phyloP scores from a whole-genome alignment of 1,284 basidiomycete genomes.

The Nidula niveotomentosa region DNA sequence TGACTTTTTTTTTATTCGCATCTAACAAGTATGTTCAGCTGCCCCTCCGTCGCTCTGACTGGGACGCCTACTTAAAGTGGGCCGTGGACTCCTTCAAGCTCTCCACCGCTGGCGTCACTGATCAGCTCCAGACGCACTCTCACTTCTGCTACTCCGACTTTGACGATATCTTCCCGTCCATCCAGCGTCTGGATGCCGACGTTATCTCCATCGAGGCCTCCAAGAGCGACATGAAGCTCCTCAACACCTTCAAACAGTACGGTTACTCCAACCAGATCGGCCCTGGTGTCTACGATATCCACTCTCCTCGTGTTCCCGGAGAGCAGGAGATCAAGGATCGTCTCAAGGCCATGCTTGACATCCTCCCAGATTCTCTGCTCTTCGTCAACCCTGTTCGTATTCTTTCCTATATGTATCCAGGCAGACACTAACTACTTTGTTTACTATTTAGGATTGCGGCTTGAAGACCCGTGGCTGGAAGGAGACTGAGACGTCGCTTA shows the following conservation, averaged over 20 bases:
- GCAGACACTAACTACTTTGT: slow-evolving; percentile 5
- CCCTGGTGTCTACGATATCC: slow-evolving; percentile 99
- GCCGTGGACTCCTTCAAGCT: slow-evolving; percentile 98
- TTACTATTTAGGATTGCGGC: slow-evolving; percentile 63
- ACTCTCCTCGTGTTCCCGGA: slow-evolving; percentile 97
- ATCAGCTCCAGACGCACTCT: slow-evolving; percentile 93
- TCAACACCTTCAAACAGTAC: slow-evolving; percentile 94
- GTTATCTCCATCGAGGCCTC: slow-evolving; percentile 99
- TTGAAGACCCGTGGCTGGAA: slow-evolving; percentile 96
- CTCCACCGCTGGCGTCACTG: slow-evolving; percentile 90
- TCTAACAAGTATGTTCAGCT: slow-evolving; percentile 43
- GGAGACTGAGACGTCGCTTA: slow-evolving; percentile 90
- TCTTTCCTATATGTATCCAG: slow-evolving; percentile 15
- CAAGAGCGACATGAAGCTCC: slow-evolving; percentile 97
- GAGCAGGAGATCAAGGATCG: slow-evolving; percentile 96
- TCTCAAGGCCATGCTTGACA: slow-evolving; percentile 81
- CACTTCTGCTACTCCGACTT: slow-evolving; percentile 99
- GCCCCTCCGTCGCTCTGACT: slow-evolving; percentile 92
- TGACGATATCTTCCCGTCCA: slow-evolving; percentile 97
- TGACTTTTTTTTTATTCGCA: not conserved
- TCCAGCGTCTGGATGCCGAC: slow-evolving; percentile 97
- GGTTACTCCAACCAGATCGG: slow-evolving; percentile 99
- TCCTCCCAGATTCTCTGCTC: slow-evolving; percentile 79
- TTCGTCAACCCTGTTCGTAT: slow-evolving; percentile 92
- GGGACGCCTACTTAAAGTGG: slow-evolving; percentile 95